These are phyloP conservation scores for Henckelia pumila DNA, from an alignment of 257 asterid species.

Conservation along the genomic window DNA sequence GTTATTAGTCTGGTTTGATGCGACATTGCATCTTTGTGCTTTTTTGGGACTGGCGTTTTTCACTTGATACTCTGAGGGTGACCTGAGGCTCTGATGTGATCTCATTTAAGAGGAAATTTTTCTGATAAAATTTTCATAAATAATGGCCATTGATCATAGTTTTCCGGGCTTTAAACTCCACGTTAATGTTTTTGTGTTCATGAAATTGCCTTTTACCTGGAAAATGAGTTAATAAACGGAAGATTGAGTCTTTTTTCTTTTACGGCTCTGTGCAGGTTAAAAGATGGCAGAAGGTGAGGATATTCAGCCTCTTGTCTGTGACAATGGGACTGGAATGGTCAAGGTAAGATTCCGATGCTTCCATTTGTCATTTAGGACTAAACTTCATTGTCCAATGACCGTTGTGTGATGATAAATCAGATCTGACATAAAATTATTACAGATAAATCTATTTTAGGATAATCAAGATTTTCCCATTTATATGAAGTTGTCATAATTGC, in stretches of 20 bases:
- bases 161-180: neutral
- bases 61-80: neutral
- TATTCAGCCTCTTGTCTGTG: constrained; percentile 51
- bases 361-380: neutral
- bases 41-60: neutral
- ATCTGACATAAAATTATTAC: neutral
- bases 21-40: constrained; percentile 5
- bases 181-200: neutral
- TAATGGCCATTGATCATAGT: neutral
- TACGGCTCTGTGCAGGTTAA: neutral
- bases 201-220: neutral
- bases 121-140: neutral
- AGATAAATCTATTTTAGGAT: neutral
- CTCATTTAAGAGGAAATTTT: neutral
- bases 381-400: neutral
- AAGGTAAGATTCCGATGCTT: constrained; percentile 31
- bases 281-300: constrained; percentile 46
- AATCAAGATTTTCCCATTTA: neutral
- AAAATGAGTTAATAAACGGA: neutral
- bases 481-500: neutral
- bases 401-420: neutral
- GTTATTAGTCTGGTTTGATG: constrained; percentile 10
- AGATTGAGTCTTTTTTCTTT: neutral
- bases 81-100: neutral
- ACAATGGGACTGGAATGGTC: constrained; percentile 55